Conservation (phyloP, 177 flowering plant genomes). For the Tripterygium wilfordii region DNA sequence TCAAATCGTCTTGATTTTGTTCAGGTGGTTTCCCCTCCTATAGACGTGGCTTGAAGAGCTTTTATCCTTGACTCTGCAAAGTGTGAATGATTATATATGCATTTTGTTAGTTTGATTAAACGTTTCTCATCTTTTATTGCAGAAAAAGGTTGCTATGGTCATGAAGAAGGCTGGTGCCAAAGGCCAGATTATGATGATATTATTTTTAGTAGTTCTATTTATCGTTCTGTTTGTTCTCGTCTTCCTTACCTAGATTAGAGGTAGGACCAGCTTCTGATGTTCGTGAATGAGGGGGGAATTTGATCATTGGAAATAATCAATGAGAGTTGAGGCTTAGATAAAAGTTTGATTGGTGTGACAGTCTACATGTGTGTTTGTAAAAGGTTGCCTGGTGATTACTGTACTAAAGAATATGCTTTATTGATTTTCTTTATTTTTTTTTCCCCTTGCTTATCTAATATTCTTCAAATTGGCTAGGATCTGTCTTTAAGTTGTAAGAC, state of each 20-base stretch:
- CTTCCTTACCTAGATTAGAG: slow-evolving; percentile 39
- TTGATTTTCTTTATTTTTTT: too few relatives aligned
- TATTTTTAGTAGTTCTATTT: slow-evolving; percentile 59
- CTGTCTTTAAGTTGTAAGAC: too few relatives aligned
- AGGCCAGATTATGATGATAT: slow-evolving; percentile 92
- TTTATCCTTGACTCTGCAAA: not conserved
- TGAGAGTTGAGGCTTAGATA: not conserved
- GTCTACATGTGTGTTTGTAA: too few relatives aligned
- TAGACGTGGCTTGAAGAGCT: too few relatives aligned
- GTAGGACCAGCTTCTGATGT: not conserved
- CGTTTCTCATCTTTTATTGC: slow-evolving; percentile 13
- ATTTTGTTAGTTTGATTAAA: too few relatives aligned
- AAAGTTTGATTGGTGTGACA: not conserved
- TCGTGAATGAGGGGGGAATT: not conserved
- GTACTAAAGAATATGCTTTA: slow-evolving; percentile 1
- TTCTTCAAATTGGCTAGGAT: too few relatives aligned
- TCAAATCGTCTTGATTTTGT: slow-evolving; percentile 95
- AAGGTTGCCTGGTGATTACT: too few relatives aligned
- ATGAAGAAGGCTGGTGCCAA: slow-evolving; percentile 92
- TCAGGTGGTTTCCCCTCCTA: slow-evolving; percentile 56
- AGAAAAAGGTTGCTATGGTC: slow-evolving; percentile 92
- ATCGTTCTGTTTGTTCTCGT: slow-evolving; percentile 68
- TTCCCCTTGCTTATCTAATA: too few relatives aligned
- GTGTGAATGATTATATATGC: not conserved
- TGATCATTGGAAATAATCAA: not conserved